Conservation (phyloP, 352 stramenopile genomes). For the Aphanomyces stellatus region DNA sequence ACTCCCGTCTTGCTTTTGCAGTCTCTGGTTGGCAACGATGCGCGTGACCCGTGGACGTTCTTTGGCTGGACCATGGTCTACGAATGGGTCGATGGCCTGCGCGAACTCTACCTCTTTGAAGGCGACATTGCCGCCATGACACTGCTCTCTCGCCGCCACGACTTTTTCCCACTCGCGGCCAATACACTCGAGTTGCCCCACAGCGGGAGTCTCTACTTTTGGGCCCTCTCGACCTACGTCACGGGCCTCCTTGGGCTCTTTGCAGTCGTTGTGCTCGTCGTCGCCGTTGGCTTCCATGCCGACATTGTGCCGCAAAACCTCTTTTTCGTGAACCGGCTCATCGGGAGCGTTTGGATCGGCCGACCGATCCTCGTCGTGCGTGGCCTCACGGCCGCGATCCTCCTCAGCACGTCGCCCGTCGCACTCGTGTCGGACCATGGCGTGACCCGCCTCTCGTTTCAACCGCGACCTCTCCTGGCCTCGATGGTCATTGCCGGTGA, state of each 20-base stretch:
- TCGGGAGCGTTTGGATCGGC: background rate
- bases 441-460: background rate
- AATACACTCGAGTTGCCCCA: background rate
- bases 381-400: background rate
- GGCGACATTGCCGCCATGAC: background rate
- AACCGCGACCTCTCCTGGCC: background rate
- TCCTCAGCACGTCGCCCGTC: conserved; percentile 4
- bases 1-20: too few relatives aligned
- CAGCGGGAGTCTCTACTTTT: background rate
- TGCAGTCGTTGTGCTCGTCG: background rate
- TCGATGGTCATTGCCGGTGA: background rate
- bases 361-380: conserved; percentile 1
- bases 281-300: background rate
- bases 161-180: background rate
- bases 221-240: too few relatives aligned
- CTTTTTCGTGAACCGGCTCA: conserved; percentile 3
- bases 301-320: background rate
- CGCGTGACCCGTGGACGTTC: too few relatives aligned
- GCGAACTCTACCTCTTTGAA: conserved; percentile 2
- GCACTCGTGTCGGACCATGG: background rate
- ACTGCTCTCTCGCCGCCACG: background rate
- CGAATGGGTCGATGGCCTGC: background rate
- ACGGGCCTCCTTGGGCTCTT: background rate
- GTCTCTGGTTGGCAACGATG: too few relatives aligned
- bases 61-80: background rate